Evolutionary conservation across 1,284 basidiomycete species (phyloP).

Genomic region (Termitomyces sp.): DNA sequence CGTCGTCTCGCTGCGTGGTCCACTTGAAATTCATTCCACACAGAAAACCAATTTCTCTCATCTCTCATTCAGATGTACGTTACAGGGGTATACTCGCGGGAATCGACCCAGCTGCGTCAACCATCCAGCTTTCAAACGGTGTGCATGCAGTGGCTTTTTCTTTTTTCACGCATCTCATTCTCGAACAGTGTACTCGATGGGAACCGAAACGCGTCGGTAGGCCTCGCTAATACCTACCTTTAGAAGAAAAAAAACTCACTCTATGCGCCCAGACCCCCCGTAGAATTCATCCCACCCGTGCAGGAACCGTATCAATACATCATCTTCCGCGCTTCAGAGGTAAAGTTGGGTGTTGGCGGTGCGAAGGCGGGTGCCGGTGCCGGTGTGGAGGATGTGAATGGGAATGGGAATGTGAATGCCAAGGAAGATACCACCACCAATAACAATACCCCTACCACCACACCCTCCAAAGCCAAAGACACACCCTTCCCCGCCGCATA

Average conservation of each 20-base stretch:
- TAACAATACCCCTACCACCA: too few species aligned
- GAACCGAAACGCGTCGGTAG: conserved; percentile 79
- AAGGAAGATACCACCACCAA: too few species aligned
- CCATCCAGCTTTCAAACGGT: conserved; percentile 86
- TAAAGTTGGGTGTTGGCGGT: too few species aligned
- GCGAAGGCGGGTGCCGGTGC: too few species aligned
- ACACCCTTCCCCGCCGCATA: too few species aligned
- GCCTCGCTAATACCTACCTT: too few species aligned
- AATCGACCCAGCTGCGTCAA: conserved; percentile 78
- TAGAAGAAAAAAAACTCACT: too few species aligned
- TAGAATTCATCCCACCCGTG: conserved; percentile 72
- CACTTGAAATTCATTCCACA: too few species aligned
- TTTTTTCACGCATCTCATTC: background rate
- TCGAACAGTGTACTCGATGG: conserved; percentile 78
- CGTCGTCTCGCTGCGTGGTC: too few species aligned
- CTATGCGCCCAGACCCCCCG: conserved; percentile 51
- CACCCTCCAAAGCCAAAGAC: too few species aligned
- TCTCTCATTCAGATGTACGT: conserved; percentile 86
- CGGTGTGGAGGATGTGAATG: conserved; percentile 17
- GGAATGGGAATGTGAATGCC: too few species aligned
- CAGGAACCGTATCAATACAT: conserved; percentile 77
- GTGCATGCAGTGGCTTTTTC: conserved; percentile 21
- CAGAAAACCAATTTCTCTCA: conserved; percentile 85
- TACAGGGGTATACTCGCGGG: conserved; percentile 84
- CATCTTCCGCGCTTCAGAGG: conserved; percentile 79